Base-by-base conservation (phyloP, 768 basidiomycete genomes). In the Tricholoma hemisulphureum region DNA sequence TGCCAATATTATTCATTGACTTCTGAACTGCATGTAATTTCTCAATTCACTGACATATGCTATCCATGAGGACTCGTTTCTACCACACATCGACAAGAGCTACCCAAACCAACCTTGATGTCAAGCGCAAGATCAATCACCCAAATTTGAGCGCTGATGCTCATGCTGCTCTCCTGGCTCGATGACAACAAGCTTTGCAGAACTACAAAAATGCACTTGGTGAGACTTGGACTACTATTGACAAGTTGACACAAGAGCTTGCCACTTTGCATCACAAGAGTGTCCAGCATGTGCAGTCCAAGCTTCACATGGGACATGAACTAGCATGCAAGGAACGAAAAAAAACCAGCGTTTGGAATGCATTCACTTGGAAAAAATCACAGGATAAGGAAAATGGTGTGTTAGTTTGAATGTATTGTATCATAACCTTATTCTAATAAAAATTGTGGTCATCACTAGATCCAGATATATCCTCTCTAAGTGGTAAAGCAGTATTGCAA, bases 321-420 rank as follows among this genome's bases (percentile, higher is more conserved):
- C 21, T 31, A 4, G 32, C 32, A 32, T 5, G 32, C 32, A 34
- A 39, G 10, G 14, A 13, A 8, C 39, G 28, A 16, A 69, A 67
- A n/a, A 39, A 55, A 29, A 39, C 18, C 10, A 45, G 41, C 16
- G 37, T 16, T n/a, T 39, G 37, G 37, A 39, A 39, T 39, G 37
- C 41, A 43, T 43, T 45, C 43, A 24, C 23, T 26, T 45, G 43
- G 43, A 45, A 45, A 45, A 45, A 45, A 45, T 45, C 43, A 26
- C 41, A 43, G 13, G 53, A 39, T 5, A 39, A 26, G 28, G 28
- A 21, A n/a, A 39, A 39, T 3, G 8, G 29, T 34, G 74, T 71
- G 21, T 28, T 48, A 28, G 6, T 48, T n/a, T n/a, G n/a, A 23
- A 23, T 48, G 48, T 49, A 49, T 31, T 49, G 8, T 41, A 41